These are phyloP conservation scores for Lachnellula occidentalis DNA, from an alignment of 2,329 filamentous ascomycete genomes.

Conservation along the genomic window DNA sequence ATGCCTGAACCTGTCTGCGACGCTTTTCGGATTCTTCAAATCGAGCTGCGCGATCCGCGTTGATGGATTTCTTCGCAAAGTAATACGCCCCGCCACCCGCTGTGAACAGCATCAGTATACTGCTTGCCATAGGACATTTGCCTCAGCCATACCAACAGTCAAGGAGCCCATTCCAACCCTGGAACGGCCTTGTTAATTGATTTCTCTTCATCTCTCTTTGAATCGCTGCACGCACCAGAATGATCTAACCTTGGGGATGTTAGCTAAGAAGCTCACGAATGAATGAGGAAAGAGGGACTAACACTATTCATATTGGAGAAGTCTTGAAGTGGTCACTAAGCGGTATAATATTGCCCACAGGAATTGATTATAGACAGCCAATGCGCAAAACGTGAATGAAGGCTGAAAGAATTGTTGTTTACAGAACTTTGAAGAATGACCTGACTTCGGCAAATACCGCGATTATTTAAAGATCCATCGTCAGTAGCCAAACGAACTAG, in stretches of 20 bases:
- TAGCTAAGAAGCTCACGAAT: constrained; percentile 9
- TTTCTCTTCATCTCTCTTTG: constrained; percentile 3
- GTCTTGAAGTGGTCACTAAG: not conserved
- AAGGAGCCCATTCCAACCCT: constrained; percentile 92
- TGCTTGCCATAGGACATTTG: not conserved
- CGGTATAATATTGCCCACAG: too few relatives aligned
- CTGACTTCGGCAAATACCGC: constrained; percentile 4
- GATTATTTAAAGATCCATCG: too few relatives aligned
- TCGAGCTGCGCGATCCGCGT: constrained; percentile 74
- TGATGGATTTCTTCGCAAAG: constrained; percentile 93
- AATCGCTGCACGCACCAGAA: constrained; percentile 50
- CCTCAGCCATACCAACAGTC: constrained; percentile 62
- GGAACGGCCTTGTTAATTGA: constrained; percentile 20
- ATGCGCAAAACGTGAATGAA: not conserved
- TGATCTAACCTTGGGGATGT: constrained; percentile 52
- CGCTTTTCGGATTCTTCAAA: constrained; percentile 61
- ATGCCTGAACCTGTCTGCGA: constrained; percentile 49
- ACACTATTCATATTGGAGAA: constrained; percentile 49
- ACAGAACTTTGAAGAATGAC: constrained; percentile 4
- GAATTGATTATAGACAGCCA: too few relatives aligned
- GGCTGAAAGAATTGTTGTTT: not conserved
- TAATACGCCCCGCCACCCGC: constrained; percentile 90
- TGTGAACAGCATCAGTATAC: constrained; percentile 33
- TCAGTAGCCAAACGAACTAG: not conserved
- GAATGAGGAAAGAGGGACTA: constrained; percentile 23